Conservation (phyloP, 768 basidiomycete genomes). For the Asterophora lycoperdoides region DNA sequence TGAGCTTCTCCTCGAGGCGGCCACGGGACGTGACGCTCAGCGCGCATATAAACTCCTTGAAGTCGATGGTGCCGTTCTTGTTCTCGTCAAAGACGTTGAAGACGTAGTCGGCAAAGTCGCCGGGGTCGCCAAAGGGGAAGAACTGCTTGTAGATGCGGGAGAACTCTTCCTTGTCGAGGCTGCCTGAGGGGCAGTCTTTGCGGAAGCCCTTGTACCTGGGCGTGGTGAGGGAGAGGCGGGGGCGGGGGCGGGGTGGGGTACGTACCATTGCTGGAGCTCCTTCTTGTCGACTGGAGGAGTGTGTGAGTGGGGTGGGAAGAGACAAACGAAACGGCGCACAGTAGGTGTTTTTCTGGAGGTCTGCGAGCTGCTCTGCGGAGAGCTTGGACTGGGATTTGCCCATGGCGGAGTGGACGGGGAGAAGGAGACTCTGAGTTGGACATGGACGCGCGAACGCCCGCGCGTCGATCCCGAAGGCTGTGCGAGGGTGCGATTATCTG, state of each 20-base stretch:
- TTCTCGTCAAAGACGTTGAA: slow-evolving; percentile 97
- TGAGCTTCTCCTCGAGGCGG: slow-evolving; percentile 93
- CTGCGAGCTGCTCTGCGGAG: slow-evolving; percentile 86
- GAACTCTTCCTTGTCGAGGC: slow-evolving; percentile 94
- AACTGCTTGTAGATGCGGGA: slow-evolving; percentile 98
- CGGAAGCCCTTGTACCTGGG: slow-evolving; percentile 98
- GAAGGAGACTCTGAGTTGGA: slow-evolving; percentile 4
- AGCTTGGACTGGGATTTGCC: slow-evolving; percentile 98
- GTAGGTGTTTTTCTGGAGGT: slow-evolving; percentile 97
- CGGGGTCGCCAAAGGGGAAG: slow-evolving; percentile 99
- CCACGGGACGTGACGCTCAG: slow-evolving; percentile 94
- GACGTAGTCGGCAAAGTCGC: slow-evolving; percentile 95
- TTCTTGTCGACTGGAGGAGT: slow-evolving; percentile 79
- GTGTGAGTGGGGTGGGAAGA: slow-evolving; percentile 13
- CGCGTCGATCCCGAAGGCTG: no score
- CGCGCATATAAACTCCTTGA: slow-evolving; percentile 98
- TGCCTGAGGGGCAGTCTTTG: slow-evolving; percentile 96
- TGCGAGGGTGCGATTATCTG: neutral
- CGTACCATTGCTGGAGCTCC: slow-evolving; percentile 91
- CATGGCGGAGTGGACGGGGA: slow-evolving; percentile 50
- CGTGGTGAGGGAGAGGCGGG: slow-evolving; percentile 11
- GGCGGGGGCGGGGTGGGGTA: slow-evolving; percentile 7
- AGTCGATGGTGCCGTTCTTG: slow-evolving; percentile 96
- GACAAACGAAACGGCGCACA: slow-evolving; percentile 48
- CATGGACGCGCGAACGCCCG: no score